Evolutionary conservation across 805 yeast genomes (phyloP), one percentile per base, ranked within the genome.

Genomic region (Zygosaccharomyces bailii): DNA sequence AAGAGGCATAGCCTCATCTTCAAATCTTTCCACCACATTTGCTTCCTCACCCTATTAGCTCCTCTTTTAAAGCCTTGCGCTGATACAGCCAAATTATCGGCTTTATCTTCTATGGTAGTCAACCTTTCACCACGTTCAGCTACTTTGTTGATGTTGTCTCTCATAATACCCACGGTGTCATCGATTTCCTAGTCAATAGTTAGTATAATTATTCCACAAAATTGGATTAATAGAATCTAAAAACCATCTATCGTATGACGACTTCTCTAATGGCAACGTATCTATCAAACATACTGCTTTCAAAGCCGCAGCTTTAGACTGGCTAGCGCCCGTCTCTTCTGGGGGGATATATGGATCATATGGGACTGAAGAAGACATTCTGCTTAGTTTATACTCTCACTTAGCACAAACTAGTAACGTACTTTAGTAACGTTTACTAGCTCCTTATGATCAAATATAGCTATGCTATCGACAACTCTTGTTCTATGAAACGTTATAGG

Each of bases 11-110:
- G 72, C 68, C 95, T 84, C 91, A 93, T 85, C 73, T 93, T 93
- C 79, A 93, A 77, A 66, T 91, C 96, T 69, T 93, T 91, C 86
- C 95, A 86, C 98, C 98, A 91, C 97, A 91, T 91, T 63, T 90
- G 95, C 68, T 90, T 91, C 70, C 99, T 86, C 38, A 91, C 97
- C 58, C 95, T 82, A 71, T 91, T 91, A 48, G 99, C 98, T 32
- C 96, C 95, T 65, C 96, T 79, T 65, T 95, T 87, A 73, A 93
- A 91, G 29, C 96, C 93, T 56, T 87, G 91, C 7, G 99, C 98
- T 37, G 87, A 79, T 37, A 83, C 87, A 34, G 96, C 96, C 57
- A 91, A 76, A 65, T 86, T 88, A 60, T 89, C 96, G 7, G 98
- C 93, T 64, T 89, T 86, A 64, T 86, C 93, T 61, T 90, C 96